Evolutionary conservation across 345 rosid species (phyloP).

Genomic region (Lagerstroemia speciosa): DNA sequence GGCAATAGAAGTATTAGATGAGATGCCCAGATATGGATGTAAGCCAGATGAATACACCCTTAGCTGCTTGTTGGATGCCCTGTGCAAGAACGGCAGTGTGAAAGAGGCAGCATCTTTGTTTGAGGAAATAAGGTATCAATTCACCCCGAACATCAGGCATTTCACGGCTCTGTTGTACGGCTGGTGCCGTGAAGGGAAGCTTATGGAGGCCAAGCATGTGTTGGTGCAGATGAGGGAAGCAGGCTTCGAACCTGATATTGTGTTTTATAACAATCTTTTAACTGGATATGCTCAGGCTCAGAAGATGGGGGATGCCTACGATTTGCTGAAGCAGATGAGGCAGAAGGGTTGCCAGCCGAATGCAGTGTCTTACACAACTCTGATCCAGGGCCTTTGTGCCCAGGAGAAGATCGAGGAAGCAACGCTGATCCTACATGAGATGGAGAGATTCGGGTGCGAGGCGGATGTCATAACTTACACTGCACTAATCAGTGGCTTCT

Average conservation of each 20-base stretch:
- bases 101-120: constrained; percentile 83
- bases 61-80: constrained; percentile 72
- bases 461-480: constrained; percentile 67
- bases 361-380: constrained; percentile 51
- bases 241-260: constrained; percentile 72
- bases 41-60: constrained; percentile 66
- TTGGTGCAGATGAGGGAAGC: constrained; percentile 82
- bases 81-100: constrained; percentile 70
- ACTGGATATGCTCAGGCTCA: constrained; percentile 55
- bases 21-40: constrained; percentile 82
- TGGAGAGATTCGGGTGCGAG: constrained; percentile 64
- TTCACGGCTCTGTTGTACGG: constrained; percentile 73
- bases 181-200: constrained; percentile 89
- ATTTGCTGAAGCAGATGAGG: constrained; percentile 72
- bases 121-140: constrained; percentile 60
- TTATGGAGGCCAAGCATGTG: constrained; percentile 75
- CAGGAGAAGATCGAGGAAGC: constrained; percentile 77
- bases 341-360: constrained; percentile 56
- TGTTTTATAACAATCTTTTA: constrained; percentile 62
- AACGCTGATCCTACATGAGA: constrained; percentile 52
- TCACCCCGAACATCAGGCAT: constrained; percentile 42
- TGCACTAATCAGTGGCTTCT: constrained; percentile 71
- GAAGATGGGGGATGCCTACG: constrained; percentile 67
- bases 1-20: constrained; percentile 82
- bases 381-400: constrained; percentile 67